Evolutionary conservation across 164 flowering plant species (phyloP), one percentile per base, ranked within the genome.

Genomic region (Hamamelis virginiana): DNA sequence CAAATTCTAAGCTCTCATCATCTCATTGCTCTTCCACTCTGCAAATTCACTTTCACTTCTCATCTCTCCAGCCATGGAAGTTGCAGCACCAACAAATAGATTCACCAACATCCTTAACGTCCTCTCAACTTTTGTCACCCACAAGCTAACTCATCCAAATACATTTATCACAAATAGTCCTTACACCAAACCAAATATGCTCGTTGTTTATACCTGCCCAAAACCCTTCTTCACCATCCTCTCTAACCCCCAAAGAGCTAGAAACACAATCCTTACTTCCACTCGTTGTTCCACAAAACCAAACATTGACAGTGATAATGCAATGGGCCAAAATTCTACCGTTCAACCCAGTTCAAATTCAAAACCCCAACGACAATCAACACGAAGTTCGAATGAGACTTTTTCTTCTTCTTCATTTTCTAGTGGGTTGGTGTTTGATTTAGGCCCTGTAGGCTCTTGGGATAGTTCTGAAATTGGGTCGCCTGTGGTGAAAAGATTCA

Each of bases 401-500:
- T 66, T 22, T 0, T 18, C 67, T 53, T 57, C 66, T 46, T 66
- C 82, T 27, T 60, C 79, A 0, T 66, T 52, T 65, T 78, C 84
- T 1, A 77, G 74, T 21, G 95, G 95, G 1, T 76, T 88, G 80
- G 88, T 91, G 41, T 77, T 91, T 67, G 91, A 84, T 74, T 69
- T 87, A 74, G 95, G 93, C 18, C 38, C 71, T 0, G 10, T 51
- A 3, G 55, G 48, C 43, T 82, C 86, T 18, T 91, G 95, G 97
- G 97, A 91, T 69, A 47, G 81, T 33, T 67, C 52, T 8, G 95
- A 86, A 52, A 68, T 91, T 28, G 93, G 95, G 22, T 85, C 86
- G 0, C 97, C 95, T 1, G 90, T 91, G 0, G 92, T 91, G 68
- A 90, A 86, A 70, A 81, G 97, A 70, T 91, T 74, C 70, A 60